Base-by-base conservation (phyloP, 176 grass and related monocot genomes). In the Oryza rufipogon region DNA sequence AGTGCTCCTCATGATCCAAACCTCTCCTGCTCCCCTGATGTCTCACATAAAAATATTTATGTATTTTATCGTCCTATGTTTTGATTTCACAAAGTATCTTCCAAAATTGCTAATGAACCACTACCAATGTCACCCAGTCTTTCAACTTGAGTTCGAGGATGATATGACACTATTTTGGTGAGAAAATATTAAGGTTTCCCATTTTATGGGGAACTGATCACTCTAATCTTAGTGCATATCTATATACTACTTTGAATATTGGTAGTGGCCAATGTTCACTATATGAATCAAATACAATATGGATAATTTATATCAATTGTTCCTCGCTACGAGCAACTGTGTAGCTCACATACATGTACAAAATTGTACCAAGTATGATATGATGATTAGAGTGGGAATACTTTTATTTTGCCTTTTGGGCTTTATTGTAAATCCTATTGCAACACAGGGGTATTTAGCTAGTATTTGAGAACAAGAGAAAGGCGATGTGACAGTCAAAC, bases 211-310 rank as follows among this genome's bases (percentile, higher is more conserved):
- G 38, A 79, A 65, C 1, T 12, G 78, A 82, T 63, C 30, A 9
- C 78, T 76, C 48, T 75, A 71, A 63, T 77, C 51, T 71, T 88
- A 15, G 45, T 71, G 19, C 34, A 33, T 88, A 42, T 38, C 36
- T 32, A 32, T 36, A 36, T 36, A 36, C 34, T 36, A 36, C 34
- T 36, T 36, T 36, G 5, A 36, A 36, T 36, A 36, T 36, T 36
- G 34, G 34, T 36, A 36, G 34, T 5, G 34, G 34, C 5, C 39
- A 41, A 8, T 41, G 39, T 41, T 8, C 0, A 41, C 39, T 8
- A 41, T 8, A 41, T 41, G 39, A 41, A 41, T 41, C 6, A 41
- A 41, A 41, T 41, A 41, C 4, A 41, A 41, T 41, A 8, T 41
- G 39, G 7, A 41, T 41, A 41, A 41, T 41, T 41, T 41, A 41